A percentile compares a stretch with the other conserved stretches of the same genome.
phyloP scores from a whole-genome alignment of 2,329 filamentous ascomycete genomes.

The Beauveria scarabaeidicola region DNA sequence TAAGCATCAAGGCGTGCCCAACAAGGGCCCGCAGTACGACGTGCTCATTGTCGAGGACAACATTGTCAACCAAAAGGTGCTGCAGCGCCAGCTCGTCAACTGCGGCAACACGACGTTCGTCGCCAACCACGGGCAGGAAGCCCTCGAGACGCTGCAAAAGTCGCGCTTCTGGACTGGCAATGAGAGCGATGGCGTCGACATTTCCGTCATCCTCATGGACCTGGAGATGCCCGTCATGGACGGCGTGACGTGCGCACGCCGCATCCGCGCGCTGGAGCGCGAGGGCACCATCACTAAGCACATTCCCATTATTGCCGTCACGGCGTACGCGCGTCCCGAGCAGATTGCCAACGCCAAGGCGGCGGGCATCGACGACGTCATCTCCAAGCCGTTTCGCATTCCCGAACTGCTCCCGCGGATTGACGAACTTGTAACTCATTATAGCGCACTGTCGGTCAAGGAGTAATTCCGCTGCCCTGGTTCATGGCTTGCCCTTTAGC shows the following conservation, averaged over 20 bases:
- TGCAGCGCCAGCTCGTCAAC: slow-evolving; percentile 53
- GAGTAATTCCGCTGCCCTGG: not conserved
- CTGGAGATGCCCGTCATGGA: slow-evolving; percentile 82
- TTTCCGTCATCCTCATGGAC: slow-evolving; percentile 70
- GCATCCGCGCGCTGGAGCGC: slow-evolving; percentile 59
- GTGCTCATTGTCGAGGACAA: slow-evolving; percentile 62
- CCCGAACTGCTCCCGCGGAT: slow-evolving; percentile 62
- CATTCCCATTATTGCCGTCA: slow-evolving; percentile 76
- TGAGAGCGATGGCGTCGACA: slow-evolving; percentile 38
- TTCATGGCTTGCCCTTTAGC: not conserved
- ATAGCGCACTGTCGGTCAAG: slow-evolving; percentile 17
- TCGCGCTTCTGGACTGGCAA: slow-evolving; percentile 49
- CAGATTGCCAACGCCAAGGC: slow-evolving; percentile 63
- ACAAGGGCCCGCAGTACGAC: slow-evolving; percentile 32
- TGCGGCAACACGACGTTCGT: slow-evolving; percentile 53
- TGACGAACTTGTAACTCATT: slow-evolving; percentile 42
- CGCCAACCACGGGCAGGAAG: slow-evolving; percentile 57
- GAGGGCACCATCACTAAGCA: slow-evolving; percentile 53
- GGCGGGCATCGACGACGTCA: slow-evolving; percentile 69
- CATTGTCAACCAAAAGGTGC: slow-evolving; percentile 56
- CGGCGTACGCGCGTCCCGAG: slow-evolving; percentile 67
- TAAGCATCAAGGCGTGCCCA: slow-evolving; percentile 12
- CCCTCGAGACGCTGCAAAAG: slow-evolving; percentile 46
- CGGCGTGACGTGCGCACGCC: slow-evolving; percentile 62
- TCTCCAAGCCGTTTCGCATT: slow-evolving; percentile 73